Evolutionary conservation across 2,329 filamentous ascomycete genomes (phyloP).

Genomic region (Curvularia verruculosa): DNA sequence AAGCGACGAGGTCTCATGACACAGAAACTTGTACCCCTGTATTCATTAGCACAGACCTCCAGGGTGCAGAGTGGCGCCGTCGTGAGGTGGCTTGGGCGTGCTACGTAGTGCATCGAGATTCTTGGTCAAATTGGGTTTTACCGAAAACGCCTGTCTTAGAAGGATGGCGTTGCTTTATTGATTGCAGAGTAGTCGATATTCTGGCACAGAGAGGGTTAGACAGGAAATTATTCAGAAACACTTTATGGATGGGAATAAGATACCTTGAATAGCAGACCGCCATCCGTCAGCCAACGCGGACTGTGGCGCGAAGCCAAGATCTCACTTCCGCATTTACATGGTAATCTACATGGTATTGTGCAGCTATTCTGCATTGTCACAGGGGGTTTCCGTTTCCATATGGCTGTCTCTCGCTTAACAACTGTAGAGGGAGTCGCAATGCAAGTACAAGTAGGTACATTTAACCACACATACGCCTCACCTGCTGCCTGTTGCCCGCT

Average conservation of each 20-base stretch:
- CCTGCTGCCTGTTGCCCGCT: background rate
- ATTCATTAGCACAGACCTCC: background rate
- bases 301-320: background rate
- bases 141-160: background rate
- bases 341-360: background rate
- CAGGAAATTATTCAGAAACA: background rate
- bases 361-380: slow-evolving; percentile 8
- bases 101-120: background rate
- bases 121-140: background rate
- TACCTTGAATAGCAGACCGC: background rate
- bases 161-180: slow-evolving; percentile 4
- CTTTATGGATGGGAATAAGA: background rate
- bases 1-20: background rate
- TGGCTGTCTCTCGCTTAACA: background rate
- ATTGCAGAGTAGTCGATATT: background rate
- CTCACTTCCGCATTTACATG: background rate
- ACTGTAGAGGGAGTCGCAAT: slow-evolving; percentile 1
- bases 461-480: background rate
- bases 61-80: slow-evolving; percentile 2
- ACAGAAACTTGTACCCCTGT: background rate
- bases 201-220: background rate
- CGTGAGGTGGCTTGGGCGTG: background rate
- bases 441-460: slow-evolving; percentile 4
- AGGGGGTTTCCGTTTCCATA: slow-evolving; percentile 2
- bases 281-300: background rate